A percentile compares a stretch with the other conserved stretches of the same genome.
phyloP scores from a whole-genome alignment of 2,329 filamentous ascomycete genomes.

The Cladosporium halotolerans region DNA sequence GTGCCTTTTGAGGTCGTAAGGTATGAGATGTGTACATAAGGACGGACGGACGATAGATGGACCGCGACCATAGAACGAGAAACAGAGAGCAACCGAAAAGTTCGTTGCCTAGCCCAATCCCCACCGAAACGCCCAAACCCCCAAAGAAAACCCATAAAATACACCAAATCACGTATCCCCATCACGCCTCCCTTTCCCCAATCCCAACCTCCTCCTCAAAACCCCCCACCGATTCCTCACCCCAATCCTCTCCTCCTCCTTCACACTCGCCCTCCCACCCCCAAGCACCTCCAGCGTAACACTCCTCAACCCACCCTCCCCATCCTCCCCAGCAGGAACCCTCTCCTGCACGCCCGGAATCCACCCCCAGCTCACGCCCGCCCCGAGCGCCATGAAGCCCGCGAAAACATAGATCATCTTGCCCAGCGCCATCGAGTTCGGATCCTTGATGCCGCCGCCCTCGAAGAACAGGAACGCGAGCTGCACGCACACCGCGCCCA shows the following conservation, averaged over 20 bases:
- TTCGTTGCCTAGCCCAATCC: neutral
- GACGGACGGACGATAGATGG: neutral
- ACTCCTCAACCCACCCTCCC: neutral
- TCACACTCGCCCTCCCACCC: neutral
- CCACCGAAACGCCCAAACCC: neutral
- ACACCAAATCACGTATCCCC: no score
- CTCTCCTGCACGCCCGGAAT: constrained; percentile 15
- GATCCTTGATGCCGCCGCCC: constrained; percentile 7
- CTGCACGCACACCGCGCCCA: constrained; percentile 44
- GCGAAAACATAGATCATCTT: constrained; percentile 15
- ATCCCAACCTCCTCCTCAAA: neutral
- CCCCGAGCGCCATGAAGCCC: constrained; percentile 14
- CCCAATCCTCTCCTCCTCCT: constrained; percentile 1
- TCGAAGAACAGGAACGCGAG: constrained; percentile 28
- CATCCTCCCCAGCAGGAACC: neutral
- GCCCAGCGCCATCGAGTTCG: constrained; percentile 15
- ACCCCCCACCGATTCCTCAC: constrained; percentile 1
- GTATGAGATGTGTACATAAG: neutral
- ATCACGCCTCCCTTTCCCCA: no score
- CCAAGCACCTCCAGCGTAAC: constrained; percentile 7
- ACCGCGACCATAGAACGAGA: neutral
- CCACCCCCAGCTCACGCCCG: constrained; percentile 14
- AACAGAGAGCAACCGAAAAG: neutral
- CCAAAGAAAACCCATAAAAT: neutral
- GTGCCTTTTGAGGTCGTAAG: no score